Conservation (phyloP, 2,329 filamentous ascomycete species). For the Diaporthe destruens region DNA sequence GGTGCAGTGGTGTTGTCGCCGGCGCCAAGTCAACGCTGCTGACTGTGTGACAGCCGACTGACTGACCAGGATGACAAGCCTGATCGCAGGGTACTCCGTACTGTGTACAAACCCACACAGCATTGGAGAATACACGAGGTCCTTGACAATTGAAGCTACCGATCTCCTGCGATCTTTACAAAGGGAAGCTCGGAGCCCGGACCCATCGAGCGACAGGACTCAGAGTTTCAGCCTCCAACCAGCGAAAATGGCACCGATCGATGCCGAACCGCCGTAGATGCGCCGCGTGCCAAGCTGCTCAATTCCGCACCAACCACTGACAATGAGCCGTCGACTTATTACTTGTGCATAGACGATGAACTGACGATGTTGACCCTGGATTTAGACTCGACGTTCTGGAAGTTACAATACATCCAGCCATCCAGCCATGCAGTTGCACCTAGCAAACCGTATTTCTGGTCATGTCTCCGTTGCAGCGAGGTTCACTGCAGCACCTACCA, state of each 20-base stretch:
- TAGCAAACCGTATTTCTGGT: neutral
- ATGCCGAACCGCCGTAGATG: slow-evolving; percentile 29
- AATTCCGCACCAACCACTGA: slow-evolving; percentile 15
- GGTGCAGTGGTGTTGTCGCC: neutral
- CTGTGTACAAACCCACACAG: neutral
- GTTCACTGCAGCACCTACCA: neutral
- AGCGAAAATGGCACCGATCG: slow-evolving; percentile 17
- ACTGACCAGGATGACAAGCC: neutral
- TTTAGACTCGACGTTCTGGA: neutral
- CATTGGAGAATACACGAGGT: neutral
- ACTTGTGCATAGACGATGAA: neutral
- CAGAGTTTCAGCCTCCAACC: slow-evolving; percentile 4
- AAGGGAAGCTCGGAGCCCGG: slow-evolving; percentile 1
- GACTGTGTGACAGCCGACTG: neutral
- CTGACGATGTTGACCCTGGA: neutral
- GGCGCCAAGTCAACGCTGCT: slow-evolving; percentile 2
- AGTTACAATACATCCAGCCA: neutral
- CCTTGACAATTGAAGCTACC: slow-evolving; percentile 4
- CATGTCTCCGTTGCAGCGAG: neutral
- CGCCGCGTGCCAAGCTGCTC: slow-evolving; percentile 2
- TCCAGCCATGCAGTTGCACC: too few relatives aligned
- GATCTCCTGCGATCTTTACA: neutral
- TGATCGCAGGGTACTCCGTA: too few relatives aligned
- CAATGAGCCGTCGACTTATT: slow-evolving; percentile 7
- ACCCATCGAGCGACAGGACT: neutral